These are phyloP conservation scores for Aegilops sharonensis DNA, from an alignment of 176 grass and related monocot species.

Conservation along the genomic window DNA sequence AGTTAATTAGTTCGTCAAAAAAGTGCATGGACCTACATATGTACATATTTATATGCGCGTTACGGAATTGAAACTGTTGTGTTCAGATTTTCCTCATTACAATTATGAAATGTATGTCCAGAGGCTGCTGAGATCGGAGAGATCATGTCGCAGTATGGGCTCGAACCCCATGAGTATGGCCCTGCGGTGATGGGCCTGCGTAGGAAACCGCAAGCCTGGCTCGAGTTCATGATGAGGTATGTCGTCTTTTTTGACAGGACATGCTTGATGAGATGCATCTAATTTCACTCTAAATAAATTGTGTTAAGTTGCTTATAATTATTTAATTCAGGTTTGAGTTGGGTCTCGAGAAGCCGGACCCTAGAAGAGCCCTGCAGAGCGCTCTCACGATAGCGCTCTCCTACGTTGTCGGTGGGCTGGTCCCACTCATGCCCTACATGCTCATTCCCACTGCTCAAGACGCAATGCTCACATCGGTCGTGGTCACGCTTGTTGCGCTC, in stretches of 20 bases:
- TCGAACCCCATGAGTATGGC: conserved; percentile 62
- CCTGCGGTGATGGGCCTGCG: conserved; percentile 57
- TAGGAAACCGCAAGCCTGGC: conserved; percentile 79
- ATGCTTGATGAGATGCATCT: not conserved
- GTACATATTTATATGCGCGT: too few relatives aligned
- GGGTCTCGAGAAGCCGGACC: conserved; percentile 75
- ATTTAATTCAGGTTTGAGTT: conserved; percentile 66
- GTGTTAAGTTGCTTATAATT: too few relatives aligned
- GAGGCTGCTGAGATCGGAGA: conserved; percentile 86
- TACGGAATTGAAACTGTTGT: too few relatives aligned
- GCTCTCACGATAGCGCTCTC: conserved; percentile 70
- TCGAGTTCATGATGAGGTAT: conserved; percentile 96
- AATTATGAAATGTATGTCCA: too few relatives aligned
- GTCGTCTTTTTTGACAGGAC: not conserved
- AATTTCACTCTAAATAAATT: too few relatives aligned
- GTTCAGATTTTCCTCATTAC: too few relatives aligned
- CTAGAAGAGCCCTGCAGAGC: conserved; percentile 75
- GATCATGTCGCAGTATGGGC: conserved; percentile 69
- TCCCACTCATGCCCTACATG: conserved; percentile 81
- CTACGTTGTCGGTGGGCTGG: conserved; percentile 66
- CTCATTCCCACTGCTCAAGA: conserved; percentile 57
- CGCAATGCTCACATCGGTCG: conserved; percentile 71
- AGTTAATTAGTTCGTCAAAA: too few relatives aligned
- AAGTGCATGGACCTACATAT: too few relatives aligned
- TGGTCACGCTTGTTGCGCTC: conserved; percentile 53